These are phyloP conservation scores for Ophidiomyces ophidiicola DNA, from an alignment of 2,329 filamentous ascomycete species.

Conservation along the genomic window DNA sequence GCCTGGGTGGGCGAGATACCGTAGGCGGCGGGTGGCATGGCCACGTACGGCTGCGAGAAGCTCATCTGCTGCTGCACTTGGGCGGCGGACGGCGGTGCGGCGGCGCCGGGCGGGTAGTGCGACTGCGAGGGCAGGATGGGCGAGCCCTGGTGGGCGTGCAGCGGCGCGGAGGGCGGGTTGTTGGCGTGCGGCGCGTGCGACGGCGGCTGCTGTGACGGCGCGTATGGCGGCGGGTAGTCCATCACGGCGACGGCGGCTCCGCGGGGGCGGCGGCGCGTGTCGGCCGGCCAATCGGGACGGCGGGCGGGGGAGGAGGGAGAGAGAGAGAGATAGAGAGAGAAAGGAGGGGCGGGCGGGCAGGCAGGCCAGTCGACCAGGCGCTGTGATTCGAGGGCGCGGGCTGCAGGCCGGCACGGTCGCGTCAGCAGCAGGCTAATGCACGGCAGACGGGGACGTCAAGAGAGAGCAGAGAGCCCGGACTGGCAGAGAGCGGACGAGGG, in stretches of 20 bases:
- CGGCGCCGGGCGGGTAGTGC: slow-evolving; percentile 56
- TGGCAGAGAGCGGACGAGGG: too few relatives aligned
- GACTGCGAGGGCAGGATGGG: slow-evolving; percentile 68
- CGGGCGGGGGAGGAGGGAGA: slow-evolving; percentile 1
- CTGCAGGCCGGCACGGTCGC: slow-evolving; percentile 31
- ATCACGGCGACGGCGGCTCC: too few relatives aligned
- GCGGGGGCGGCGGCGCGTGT: not conserved
- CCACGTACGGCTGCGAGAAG: slow-evolving; percentile 67
- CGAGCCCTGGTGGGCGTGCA: slow-evolving; percentile 56
- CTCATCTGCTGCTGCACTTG: slow-evolving; percentile 57
- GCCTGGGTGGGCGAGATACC: slow-evolving; percentile 73
- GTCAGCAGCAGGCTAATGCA: slow-evolving; percentile 36
- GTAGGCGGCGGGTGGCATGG: slow-evolving; percentile 60
- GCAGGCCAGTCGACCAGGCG: slow-evolving; percentile 19
- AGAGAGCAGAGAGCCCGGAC: too few relatives aligned
- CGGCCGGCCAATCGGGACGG: not conserved
- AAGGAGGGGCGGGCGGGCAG: slow-evolving; percentile 17
- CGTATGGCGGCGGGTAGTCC: slow-evolving; percentile 51
- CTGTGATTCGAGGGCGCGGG: slow-evolving; percentile 34
- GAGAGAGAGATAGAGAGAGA: slow-evolving; percentile 2
- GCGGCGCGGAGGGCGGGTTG: slow-evolving; percentile 55
- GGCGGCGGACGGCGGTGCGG: slow-evolving; percentile 49
- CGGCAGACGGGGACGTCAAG: too few relatives aligned
- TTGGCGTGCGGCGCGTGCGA: slow-evolving; percentile 52
- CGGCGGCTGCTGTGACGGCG: slow-evolving; percentile 41